Evolutionary conservation across 2,329 filamentous ascomycete species (phyloP), one percentile per base, ranked within the genome.

Genomic region (Aspergillus ustus): DNA sequence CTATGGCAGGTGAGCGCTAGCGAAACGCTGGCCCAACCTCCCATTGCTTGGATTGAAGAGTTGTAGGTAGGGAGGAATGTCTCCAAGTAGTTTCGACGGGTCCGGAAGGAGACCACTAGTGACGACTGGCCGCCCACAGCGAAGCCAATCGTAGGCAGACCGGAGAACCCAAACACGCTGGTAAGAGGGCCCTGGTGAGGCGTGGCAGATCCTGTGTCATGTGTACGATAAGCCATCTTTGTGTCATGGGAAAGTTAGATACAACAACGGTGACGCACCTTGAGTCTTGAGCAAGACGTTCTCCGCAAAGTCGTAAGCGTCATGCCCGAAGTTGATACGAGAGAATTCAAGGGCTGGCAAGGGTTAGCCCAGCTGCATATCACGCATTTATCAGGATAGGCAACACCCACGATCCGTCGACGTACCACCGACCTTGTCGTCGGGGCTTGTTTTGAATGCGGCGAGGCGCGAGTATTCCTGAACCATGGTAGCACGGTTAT

Each of bases 261-360:
- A n/a, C n/a, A n/a, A n/a, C n/a, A n/a, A n/a, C n/a, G n/a, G 9
- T 19, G 6, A 9, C 53, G 15, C 22, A 28, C 22, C 53, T 17
- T 13, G 2, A 4, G 53, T 5, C 43, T 57, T 57, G n/a, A 34
- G 55, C 17, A 57, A n/a, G 15, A 57, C 28, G 25, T 51, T 51
- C 13, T 29, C 20, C 4, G 55, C 55, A 29, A 22, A 25, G 29
- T 57, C 55, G 19, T 43, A 49, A 1, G 55, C 55, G 29, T 57
- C 55, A 44, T 57, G 55, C 4, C 45, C 45, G 19, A 57, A 57
- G 17, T 51, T 57, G 29, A 50, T 57, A 5, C 31, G 44, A 25
- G 46, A 49, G 17, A 57, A 50, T 13, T 51, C 55, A 22, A 56
- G 17, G 28, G 53, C 53, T 56, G 9, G 9, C 9, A 3, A 34